Evolutionary conservation across 352 stramenopile genomes (phyloP).

Genomic region (Peronospora belbahrii): DNA sequence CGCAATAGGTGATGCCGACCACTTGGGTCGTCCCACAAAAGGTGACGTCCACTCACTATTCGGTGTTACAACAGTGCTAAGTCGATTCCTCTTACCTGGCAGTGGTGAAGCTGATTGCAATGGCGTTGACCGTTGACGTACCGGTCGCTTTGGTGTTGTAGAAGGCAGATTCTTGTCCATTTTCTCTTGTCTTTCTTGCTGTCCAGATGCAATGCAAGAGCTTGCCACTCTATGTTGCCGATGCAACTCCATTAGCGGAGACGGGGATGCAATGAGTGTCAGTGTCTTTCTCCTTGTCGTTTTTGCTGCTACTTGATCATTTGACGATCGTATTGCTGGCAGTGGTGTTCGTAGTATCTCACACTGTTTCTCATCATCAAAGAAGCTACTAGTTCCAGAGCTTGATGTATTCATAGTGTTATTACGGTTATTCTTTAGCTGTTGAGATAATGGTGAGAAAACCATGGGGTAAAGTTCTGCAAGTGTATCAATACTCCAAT

Average conservation of each 20-base stretch:
- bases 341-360: slow-evolving; percentile 37
- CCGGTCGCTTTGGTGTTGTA: slow-evolving; percentile 4
- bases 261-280: slow-evolving; percentile 5
- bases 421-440: slow-evolving; percentile 23
- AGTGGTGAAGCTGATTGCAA: slow-evolving; percentile 11
- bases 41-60: slow-evolving; percentile 12
- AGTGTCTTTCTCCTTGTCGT: slow-evolving; percentile 1
- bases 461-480: slow-evolving; percentile 43
- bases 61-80: not conserved
- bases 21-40: slow-evolving; percentile 11
- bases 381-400: slow-evolving; percentile 30
- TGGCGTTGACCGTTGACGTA: not conserved
- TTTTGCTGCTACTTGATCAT: not conserved
- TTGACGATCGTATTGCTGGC: not conserved
- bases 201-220: slow-evolving; percentile 25
- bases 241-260: slow-evolving; percentile 24
- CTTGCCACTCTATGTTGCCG: slow-evolving; percentile 36
- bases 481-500: slow-evolving; percentile 70
- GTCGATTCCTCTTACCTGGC: slow-evolving; percentile 10
- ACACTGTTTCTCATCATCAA: slow-evolving; percentile 46
- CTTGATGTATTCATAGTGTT: not conserved
- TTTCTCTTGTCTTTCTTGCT: slow-evolving; percentile 36
- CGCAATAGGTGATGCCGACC: slow-evolving; percentile 25
- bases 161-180: slow-evolving; percentile 26
- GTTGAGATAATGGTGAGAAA: slow-evolving; percentile 43